Evolutionary conservation across 2,329 filamentous ascomycete genomes (phyloP).

Genomic region (Chalaropsis thielavioides): DNA sequence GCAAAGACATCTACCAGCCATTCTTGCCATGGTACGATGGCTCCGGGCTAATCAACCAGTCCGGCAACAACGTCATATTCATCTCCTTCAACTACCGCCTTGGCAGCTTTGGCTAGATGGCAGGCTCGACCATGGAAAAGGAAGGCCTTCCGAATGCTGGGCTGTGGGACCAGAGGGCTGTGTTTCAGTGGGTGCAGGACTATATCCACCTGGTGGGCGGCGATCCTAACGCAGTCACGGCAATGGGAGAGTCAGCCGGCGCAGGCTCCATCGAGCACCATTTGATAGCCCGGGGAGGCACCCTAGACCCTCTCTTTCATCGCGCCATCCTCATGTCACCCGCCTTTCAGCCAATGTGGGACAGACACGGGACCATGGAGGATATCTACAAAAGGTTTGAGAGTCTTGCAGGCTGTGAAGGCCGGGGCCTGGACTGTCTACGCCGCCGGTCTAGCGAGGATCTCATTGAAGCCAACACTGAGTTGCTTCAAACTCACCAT

Average conservation of each 20-base stretch:
- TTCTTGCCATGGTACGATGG: constrained; percentile 28
- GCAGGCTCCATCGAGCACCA: constrained; percentile 37
- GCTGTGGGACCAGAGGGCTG: constrained; percentile 30
- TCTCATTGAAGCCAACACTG: constrained; percentile 23
- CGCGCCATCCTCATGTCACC: constrained; percentile 25
- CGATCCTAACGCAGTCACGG: constrained; percentile 32
- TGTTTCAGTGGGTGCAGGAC: constrained; percentile 35
- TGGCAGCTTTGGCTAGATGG: constrained; percentile 34
- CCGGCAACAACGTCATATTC: constrained; percentile 30
- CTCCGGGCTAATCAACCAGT: constrained; percentile 25
- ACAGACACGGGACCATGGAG: constrained; percentile 23
- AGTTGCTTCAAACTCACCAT: constrained; percentile 21
- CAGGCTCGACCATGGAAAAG: constrained; percentile 30
- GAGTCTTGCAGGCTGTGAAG: constrained; percentile 23
- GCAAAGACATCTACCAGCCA: constrained; percentile 27
- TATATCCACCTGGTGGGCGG: constrained; percentile 34
- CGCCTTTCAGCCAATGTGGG: constrained; percentile 26
- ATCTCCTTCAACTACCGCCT: constrained; percentile 36
- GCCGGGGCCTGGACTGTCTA: constrained; percentile 23
- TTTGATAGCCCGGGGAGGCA: constrained; percentile 31
- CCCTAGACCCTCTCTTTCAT: constrained; percentile 30
- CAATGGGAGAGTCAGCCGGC: constrained; percentile 38
- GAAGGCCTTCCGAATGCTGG: constrained; percentile 31
- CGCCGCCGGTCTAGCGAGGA: constrained; percentile 20
- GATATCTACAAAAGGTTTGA: constrained; percentile 25